phyloP scores from a whole-genome alignment of 345 rosid genomes.

The Pugionium cornutum region DNA sequence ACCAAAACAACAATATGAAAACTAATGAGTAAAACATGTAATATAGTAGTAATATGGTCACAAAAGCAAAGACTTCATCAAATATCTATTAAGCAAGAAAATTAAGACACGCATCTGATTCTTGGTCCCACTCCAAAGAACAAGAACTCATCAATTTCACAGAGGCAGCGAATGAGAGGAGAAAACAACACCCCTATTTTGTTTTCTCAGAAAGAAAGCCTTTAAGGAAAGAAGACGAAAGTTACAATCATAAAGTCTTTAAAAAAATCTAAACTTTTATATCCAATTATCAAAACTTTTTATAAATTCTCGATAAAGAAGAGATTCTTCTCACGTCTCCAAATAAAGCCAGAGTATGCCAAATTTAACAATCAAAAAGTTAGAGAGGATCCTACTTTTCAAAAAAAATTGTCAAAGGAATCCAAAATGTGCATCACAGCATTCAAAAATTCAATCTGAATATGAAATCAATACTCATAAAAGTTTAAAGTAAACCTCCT shows the following conservation, averaged over 20 bases:
- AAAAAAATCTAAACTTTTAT: slow-evolving; percentile 8
- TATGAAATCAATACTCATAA: not conserved
- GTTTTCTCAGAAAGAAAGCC: slow-evolving; percentile 24
- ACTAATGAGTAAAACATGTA: slow-evolving; percentile 22
- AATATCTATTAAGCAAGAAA: slow-evolving; percentile 28
- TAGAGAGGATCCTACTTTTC: slow-evolving; percentile 30
- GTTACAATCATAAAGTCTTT: slow-evolving; percentile 27
- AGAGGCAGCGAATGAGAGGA: slow-evolving; percentile 25
- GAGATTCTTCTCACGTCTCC: slow-evolving; percentile 38
- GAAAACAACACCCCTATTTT: slow-evolving; percentile 17
- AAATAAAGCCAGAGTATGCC: slow-evolving; percentile 37
- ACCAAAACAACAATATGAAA: not conserved
- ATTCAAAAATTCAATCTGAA: slow-evolving; percentile 12
- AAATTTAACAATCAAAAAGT: slow-evolving; percentile 35
- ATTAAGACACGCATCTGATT: slow-evolving; percentile 32
- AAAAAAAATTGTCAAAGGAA: slow-evolving; percentile 14
- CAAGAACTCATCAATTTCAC: slow-evolving; percentile 24
- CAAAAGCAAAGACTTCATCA: slow-evolving; percentile 23
- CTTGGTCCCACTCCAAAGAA: slow-evolving; percentile 35
- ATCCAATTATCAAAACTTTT: slow-evolving; percentile 9
- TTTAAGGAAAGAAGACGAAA: slow-evolving; percentile 32
- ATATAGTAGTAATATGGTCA: slow-evolving; percentile 18
- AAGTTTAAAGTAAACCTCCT: slow-evolving; percentile 4
- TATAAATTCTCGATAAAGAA: slow-evolving; percentile 19
- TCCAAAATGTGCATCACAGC: slow-evolving; percentile 20